Conservation (phyloP, 495 filamentous ascomycete species). For the Aspergillus haitiensis region DNA sequence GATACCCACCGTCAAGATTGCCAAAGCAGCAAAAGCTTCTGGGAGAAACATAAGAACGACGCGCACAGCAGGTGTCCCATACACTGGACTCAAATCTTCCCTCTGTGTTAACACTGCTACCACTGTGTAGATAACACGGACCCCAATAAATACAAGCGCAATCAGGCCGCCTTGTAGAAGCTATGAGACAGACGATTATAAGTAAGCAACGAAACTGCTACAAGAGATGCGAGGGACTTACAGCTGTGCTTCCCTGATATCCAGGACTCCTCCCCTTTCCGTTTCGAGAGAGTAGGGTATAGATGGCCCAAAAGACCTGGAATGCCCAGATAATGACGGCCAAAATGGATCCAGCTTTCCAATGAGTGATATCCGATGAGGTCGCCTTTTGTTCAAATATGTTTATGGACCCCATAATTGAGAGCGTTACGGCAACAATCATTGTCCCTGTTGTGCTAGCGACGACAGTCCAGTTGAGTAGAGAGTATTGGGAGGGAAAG, state of each 20-base stretch:
- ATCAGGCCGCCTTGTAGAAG: constrained; percentile 12
- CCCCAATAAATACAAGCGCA: constrained; percentile 14
- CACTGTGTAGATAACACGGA: constrained; percentile 21
- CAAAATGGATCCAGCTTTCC: constrained; percentile 35
- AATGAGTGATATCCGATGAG: constrained; percentile 16
- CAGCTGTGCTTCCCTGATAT: constrained; percentile 18
- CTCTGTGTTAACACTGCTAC: constrained; percentile 18
- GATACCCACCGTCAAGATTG: constrained; percentile 14
- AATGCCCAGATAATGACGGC: constrained; percentile 36
- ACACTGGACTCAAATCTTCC: constrained; percentile 13
- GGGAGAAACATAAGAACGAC: constrained; percentile 22
- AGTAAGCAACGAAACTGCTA: neutral
- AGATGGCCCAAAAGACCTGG: constrained; percentile 24
- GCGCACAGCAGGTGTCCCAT: constrained; percentile 15
- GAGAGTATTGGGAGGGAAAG: constrained; percentile 25
- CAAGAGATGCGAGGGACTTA: neutral
- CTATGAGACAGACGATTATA: neutral
- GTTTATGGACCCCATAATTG: constrained; percentile 13
- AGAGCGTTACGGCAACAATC: constrained; percentile 17
- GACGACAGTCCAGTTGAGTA: constrained; percentile 31
- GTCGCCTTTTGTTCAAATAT: constrained; percentile 14
- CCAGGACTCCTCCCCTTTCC: constrained; percentile 7
- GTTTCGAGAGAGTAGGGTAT: constrained; percentile 23
- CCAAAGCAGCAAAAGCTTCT: constrained; percentile 12
- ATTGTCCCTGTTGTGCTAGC: constrained; percentile 18